Base-by-base conservation (phyloP, 495 filamentous ascomycete genomes). In the Penicillium pancosmium region DNA sequence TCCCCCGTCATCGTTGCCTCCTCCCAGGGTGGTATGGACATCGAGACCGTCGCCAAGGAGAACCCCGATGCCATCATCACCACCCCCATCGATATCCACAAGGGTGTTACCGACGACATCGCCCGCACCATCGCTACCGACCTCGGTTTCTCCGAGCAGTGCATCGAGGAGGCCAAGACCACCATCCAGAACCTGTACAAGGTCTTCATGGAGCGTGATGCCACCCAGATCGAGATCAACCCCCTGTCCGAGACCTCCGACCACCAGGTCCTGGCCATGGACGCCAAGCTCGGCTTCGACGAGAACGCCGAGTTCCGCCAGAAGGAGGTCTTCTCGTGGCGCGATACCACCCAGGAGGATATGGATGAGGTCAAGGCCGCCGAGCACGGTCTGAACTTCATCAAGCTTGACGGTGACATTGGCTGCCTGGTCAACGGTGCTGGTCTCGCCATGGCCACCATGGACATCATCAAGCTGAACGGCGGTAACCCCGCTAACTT, bases 391-490 rank as follows among this genome's bases (percentile, higher is more conserved):
- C 82, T 98, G 54, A 98, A 98, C 85, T 98, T 98, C 82, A 98
- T 98, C 84, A 98, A 98, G 84, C 88, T 98, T 46, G 95, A 97
- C 74, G 94, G 94, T 73, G 94, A 98, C 75, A 98, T 98, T 73
- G 94, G 94, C 72, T 98, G 94, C 82, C 82, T 98, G 60, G 94
- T 98, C 80, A 98, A 98, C 77, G 94, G 94, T 74, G 94, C 94
- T 64, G 94, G 94, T 81, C 89, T 98, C 57, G 94, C 94, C 72
- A 98, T 98, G 94, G 94, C 94, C 55, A 98, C 94, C 65, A 98
- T 98, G 94, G 94, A 98, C 77, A 98, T 98, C 79, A 98, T 98
- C 84, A 98, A 98, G 84, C 86, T 98, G 27, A 98, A 98, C 80
- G 94, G 94, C 69, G 94, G 94, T 52, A 82, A 83, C 69, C 94